phyloP scores from a whole-genome alignment of 164 flowering plant genomes.

The Aristolochia contorta region DNA sequence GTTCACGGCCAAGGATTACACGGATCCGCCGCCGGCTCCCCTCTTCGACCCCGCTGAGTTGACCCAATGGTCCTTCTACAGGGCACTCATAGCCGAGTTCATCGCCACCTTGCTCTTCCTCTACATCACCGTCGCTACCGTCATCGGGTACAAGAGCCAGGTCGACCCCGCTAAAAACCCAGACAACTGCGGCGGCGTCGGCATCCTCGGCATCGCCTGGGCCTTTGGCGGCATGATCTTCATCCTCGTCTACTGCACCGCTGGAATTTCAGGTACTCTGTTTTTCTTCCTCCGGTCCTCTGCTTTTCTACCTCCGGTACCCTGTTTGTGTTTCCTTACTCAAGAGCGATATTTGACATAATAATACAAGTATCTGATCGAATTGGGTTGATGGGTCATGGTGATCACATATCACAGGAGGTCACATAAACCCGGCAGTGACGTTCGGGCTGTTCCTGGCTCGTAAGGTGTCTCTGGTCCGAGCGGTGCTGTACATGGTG shows the following conservation, averaged over 20 bases:
- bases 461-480: slow-evolving; percentile 65
- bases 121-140: slow-evolving; percentile 49
- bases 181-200: slow-evolving; percentile 42
- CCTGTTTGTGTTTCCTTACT: too few species aligned
- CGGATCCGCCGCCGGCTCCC: slow-evolving; percentile 62
- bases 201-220: slow-evolving; percentile 69
- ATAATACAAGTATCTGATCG: too few species aligned
- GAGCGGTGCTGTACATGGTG: slow-evolving; percentile 70
- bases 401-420: slow-evolving; percentile 60
- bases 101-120: slow-evolving; percentile 55
- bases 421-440: slow-evolving; percentile 90
- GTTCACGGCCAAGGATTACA: slow-evolving; percentile 42
- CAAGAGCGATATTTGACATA: too few species aligned
- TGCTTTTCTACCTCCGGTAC: too few species aligned
- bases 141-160: slow-evolving; percentile 49
- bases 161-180: slow-evolving; percentile 10
- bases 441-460: slow-evolving; percentile 79
- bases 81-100: slow-evolving; percentile 62
- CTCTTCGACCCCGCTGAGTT: slow-evolving; percentile 36
- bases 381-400: too few species aligned
- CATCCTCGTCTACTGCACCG: slow-evolving; percentile 65
- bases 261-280: slow-evolving; percentile 50
- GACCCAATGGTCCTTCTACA: slow-evolving; percentile 44
- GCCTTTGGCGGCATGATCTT: slow-evolving; percentile 72
- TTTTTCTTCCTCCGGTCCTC: too few species aligned